Percentiles rank a stretch among this genome's conserved stretches.
Conservation (phyloP, 345 rosid species). For the Citrus australasica region DNA sequence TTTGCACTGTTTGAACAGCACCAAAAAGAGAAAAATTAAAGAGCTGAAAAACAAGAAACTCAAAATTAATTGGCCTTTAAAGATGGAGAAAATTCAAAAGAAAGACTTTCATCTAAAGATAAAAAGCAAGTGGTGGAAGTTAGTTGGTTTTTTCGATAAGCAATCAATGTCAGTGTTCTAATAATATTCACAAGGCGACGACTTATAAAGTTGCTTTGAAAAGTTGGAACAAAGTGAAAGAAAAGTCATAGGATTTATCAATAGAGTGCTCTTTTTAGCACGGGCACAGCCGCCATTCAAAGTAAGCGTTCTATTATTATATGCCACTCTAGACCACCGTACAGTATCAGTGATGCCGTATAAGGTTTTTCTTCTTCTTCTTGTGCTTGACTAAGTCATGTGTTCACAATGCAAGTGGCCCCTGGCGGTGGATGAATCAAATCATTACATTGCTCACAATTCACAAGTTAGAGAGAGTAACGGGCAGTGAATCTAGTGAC, state of each 20-base stretch:
- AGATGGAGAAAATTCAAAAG: background rate
- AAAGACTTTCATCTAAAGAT: background rate
- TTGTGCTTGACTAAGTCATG: background rate
- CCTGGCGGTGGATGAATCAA: too few relatives aligned
- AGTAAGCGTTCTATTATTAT: background rate
- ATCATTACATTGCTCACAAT: too few relatives aligned
- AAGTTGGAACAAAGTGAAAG: background rate
- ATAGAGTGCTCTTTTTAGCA: too few relatives aligned
- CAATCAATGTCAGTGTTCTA: background rate
- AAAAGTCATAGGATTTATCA: background rate
- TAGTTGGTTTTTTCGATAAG: background rate
- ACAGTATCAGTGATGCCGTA: background rate
- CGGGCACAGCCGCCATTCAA: background rate
- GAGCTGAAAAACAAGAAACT: background rate
- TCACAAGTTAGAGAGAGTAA: too few relatives aligned
- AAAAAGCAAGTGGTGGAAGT: background rate
- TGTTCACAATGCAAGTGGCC: background rate
- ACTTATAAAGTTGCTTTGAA: background rate
- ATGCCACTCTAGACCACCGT: background rate
- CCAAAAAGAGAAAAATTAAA: too few relatives aligned
- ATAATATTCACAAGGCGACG: background rate
- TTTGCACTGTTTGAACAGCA: background rate
- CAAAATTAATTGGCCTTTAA: background rate
- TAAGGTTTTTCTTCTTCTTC: too few relatives aligned
- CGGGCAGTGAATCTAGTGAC: too few relatives aligned